Conservation (phyloP, 495 filamentous ascomycete species). For the Aspergillus diversus region DNA sequence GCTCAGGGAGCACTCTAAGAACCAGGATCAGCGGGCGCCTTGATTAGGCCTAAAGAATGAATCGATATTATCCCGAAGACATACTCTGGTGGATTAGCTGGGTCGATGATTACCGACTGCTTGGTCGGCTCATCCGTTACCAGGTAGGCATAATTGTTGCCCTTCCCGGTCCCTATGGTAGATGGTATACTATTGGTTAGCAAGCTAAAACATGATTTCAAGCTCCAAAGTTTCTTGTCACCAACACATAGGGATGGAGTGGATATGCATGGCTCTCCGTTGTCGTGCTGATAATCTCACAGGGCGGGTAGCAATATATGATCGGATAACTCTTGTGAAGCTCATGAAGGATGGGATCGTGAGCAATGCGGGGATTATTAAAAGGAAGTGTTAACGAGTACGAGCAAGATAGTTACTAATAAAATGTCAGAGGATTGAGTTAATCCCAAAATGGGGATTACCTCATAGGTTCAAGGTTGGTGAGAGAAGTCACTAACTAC, state of each 20-base stretch:
- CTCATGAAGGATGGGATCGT: slow-evolving; percentile 31
- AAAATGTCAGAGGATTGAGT: not conserved
- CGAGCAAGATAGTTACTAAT: not conserved
- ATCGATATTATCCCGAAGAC: slow-evolving; percentile 28
- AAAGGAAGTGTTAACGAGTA: not conserved
- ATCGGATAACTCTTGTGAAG: slow-evolving; percentile 30
- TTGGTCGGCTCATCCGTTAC: slow-evolving; percentile 89
- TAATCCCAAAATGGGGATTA: slow-evolving; percentile 23
- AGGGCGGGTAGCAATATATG: slow-evolving; percentile 16
- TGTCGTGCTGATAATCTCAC: slow-evolving; percentile 19
- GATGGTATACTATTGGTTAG: slow-evolving; percentile 7
- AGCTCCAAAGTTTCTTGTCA: slow-evolving; percentile 20
- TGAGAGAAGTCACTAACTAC: too few species aligned
- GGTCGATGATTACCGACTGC: slow-evolving; percentile 94
- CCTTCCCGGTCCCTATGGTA: slow-evolving; percentile 79
- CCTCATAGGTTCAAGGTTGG: slow-evolving; percentile 23
- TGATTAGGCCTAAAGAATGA: not conserved
- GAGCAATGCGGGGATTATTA: slow-evolving; percentile 10
- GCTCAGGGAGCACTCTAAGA: slow-evolving; percentile 76
- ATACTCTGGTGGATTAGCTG: slow-evolving; percentile 90
- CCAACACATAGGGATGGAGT: slow-evolving; percentile 98
- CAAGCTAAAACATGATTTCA: slow-evolving; percentile 3
- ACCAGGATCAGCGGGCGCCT: not conserved
- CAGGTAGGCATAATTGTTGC: slow-evolving; percentile 97
- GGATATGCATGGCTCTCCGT: slow-evolving; percentile 80